Percentiles rank a stretch among this genome's conserved stretches.
phyloP scores from a whole-genome alignment of 129 eudicot genomes.

The Erigeron canadensis region DNA sequence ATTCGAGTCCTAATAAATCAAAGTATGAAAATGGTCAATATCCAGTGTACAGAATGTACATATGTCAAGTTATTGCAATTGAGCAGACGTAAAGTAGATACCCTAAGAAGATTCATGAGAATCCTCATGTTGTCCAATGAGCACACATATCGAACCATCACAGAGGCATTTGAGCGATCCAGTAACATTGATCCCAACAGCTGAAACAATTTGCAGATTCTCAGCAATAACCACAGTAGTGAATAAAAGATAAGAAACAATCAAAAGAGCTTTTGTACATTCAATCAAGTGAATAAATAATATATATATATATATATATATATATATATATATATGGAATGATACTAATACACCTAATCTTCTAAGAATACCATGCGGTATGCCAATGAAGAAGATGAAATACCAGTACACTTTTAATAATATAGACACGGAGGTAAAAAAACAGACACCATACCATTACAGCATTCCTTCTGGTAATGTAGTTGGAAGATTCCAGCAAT shows the following conservation, averaged over 20 bases:
- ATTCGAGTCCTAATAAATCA: conserved; percentile 45
- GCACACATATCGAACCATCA: conserved; percentile 78
- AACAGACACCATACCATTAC: conserved; percentile 51
- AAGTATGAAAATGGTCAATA: conserved; percentile 10
- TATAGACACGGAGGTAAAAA: neutral
- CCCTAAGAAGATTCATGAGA: conserved; percentile 95
- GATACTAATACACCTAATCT: neutral
- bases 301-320: no score
- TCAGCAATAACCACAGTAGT: conserved; percentile 15
- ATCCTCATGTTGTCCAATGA: conserved; percentile 87
- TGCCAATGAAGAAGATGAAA: neutral
- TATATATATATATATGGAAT: neutral
- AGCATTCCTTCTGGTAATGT: conserved; percentile 77
- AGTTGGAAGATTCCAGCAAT: conserved; percentile 66
- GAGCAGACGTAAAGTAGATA: conserved; percentile 22
- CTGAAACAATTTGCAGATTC: conserved; percentile 39
- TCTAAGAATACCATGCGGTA: neutral
- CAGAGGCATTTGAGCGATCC: conserved; percentile 77
- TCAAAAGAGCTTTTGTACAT: neutral
- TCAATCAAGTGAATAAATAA: neutral
- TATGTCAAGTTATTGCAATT: neutral
- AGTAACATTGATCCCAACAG: conserved; percentile 76
- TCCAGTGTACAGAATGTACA: neutral
- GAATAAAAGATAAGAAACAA: conserved; percentile 7
- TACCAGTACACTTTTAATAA: neutral